Conservation (phyloP, 2,329 filamentous ascomycete genomes). For the Ceratocystis papillata region DNA sequence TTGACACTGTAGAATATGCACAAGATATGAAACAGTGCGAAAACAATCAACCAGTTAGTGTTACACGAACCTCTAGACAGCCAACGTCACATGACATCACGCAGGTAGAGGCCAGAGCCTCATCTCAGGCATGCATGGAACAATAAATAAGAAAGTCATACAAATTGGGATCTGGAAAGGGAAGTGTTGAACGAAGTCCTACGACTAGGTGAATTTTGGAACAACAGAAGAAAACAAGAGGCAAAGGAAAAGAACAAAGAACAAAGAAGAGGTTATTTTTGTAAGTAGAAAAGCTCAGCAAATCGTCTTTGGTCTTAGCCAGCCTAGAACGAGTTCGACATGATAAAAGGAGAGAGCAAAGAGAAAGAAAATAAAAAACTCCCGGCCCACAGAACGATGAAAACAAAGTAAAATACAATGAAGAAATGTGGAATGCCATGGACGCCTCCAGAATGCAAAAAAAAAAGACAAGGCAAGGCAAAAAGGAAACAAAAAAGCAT, state of each 20-base stretch:
- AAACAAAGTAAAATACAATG: slow-evolving; percentile 16
- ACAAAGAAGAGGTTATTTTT: slow-evolving; percentile 7
- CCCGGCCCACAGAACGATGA: background rate
- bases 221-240: background rate
- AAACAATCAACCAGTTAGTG: background rate
- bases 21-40: background rate
- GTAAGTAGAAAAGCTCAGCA: background rate
- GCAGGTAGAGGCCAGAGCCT: background rate
- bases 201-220: background rate
- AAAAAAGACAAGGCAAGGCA: background rate
- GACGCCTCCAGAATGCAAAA: slow-evolving; percentile 1
- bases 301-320: background rate
- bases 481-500: slow-evolving; percentile 17
- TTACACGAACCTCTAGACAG: background rate
- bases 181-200: background rate
- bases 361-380: slow-evolving; percentile 9
- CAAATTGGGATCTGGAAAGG: background rate
- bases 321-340: slow-evolving; percentile 10
- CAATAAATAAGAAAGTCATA: background rate
- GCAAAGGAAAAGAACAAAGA: background rate
- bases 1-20: background rate
- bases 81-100: slow-evolving; percentile 4
- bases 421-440: slow-evolving; percentile 1
- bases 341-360: slow-evolving; percentile 23
- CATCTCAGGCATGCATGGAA: background rate